Base-by-base conservation (phyloP, 768 basidiomycete species). In the Fomitopsis serialis region DNA sequence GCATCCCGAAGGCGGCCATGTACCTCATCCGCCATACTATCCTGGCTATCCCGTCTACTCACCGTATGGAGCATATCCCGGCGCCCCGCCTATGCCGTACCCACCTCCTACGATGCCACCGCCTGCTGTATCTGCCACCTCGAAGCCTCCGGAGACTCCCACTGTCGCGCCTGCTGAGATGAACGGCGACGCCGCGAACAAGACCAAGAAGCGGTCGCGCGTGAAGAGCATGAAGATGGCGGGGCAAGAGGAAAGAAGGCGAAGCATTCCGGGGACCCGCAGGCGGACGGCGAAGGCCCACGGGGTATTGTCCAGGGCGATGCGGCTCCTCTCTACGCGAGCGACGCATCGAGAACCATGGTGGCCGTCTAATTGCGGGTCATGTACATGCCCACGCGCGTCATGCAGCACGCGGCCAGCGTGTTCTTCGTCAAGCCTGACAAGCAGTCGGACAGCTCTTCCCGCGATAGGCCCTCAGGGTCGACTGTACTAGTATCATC, bases 11-110 rank as follows among this genome's bases (percentile, higher is more conserved):
- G 68, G 68, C 17, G 69, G 64, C 27, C 62, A 68, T 11, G 64
- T 67, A 57, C 64, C 70, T 5, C 58, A 62, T 22, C 60, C 57
- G 19, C 50, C 69, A 3, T 73, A 72, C 56, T 75, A 72, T 45
- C 58, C 71, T 13, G 19, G 73, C 22, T 68, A 72, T 23, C 73
- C 72, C 6, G 70, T 72, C 25, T 75, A 74, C 58, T 64, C 69
- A 21, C 54, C 67, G 10, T 77, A 71, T 52, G 69, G 72, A 0
- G 69, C 51, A 22, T 61, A 56, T 47, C 57, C 60, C 11, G 57
- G 54, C 22, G 50, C 61, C 11, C 57, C 63, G 13, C 60, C 58
- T 21, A 53, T 63, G 54, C 53, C 57, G 24, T 54, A 60, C 52
- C 50, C 64, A 32, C 52, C 62, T 15, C 43, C 56, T 36, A n/a